Percentiles rank a stretch among this genome's conserved stretches.
Conservation (phyloP, 495 filamentous ascomycete species). For the Neurospora sp. region DNA sequence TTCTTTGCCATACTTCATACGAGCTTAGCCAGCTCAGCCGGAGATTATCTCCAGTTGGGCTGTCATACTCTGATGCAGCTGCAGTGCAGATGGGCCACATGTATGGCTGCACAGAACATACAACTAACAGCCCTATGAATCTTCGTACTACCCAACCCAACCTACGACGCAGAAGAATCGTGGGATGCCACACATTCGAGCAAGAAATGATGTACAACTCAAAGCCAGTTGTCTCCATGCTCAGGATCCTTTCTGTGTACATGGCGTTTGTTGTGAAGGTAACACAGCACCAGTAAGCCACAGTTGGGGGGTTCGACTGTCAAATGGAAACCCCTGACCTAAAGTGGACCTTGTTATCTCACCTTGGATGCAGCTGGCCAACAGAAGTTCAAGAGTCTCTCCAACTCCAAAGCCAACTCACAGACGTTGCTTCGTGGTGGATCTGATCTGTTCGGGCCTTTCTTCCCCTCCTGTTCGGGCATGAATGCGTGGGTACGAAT, state of each 20-base stretch:
- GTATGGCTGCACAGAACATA: neutral
- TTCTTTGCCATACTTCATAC: neutral
- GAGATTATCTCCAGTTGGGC: neutral
- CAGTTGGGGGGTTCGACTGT: neutral
- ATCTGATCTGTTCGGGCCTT: neutral
- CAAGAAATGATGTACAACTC: neutral
- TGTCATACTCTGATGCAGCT: neutral
- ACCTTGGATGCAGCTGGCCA: neutral
- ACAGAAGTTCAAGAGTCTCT: neutral
- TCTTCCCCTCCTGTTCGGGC: neutral
- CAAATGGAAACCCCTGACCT: neutral
- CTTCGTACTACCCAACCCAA: neutral
- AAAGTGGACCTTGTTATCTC: neutral
- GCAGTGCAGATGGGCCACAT: neutral
- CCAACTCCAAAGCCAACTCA: neutral
- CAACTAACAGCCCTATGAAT: neutral
- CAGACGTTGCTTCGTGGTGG: neutral
- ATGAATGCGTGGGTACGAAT: neutral
- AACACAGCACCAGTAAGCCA: neutral
- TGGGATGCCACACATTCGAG: neutral
- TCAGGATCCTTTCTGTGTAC: neutral
- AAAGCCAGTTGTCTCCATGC: neutral
- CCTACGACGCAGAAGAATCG: neutral
- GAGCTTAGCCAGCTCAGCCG: neutral
- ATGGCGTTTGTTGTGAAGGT: neutral